Percentiles rank a stretch among this genome's conserved stretches.
Conservation (phyloP, 2,329 filamentous ascomycete genomes). For the Fusarium temperatum region DNA sequence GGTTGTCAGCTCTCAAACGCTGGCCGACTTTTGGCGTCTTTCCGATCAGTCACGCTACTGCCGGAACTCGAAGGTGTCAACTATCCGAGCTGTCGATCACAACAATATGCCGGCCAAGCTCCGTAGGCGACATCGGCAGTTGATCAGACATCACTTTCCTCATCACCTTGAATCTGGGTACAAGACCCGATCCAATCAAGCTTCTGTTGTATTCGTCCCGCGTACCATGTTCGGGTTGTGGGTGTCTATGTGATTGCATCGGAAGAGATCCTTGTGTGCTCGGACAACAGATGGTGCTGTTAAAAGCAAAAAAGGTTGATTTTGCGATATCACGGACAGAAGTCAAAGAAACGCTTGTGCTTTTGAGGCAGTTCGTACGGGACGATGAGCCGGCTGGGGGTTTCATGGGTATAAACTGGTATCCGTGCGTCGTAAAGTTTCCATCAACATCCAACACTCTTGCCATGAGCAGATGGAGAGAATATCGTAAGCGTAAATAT, state of each 20-base stretch:
- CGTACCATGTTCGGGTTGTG: not conserved
- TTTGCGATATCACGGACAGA: conserved; percentile 5
- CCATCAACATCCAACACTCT: not conserved
- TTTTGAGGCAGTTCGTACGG: conserved; percentile 6
- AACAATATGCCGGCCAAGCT: conserved; percentile 13
- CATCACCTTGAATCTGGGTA: not conserved
- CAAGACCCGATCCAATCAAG: not conserved
- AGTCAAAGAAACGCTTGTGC: not conserved
- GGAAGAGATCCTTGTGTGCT: conserved; percentile 1
- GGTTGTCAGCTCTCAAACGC: not conserved
- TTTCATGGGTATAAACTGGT: not conserved
- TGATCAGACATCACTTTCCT: not conserved
- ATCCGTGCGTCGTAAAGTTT: conserved; percentile 12
- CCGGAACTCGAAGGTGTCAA: conserved; percentile 8
- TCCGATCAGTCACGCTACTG: conserved; percentile 10
- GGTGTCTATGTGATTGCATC: not conserved
- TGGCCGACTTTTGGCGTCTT: not conserved
- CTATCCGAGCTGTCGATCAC: conserved; percentile 12
- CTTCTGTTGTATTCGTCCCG: not conserved
- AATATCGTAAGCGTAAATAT: not conserved
- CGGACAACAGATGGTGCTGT: not conserved
- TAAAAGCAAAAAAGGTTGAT: not conserved
- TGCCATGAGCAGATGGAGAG: not conserved
- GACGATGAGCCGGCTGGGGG: conserved; percentile 2
- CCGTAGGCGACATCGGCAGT: conserved; percentile 16